phyloP scores from a whole-genome alignment of 208 protist genomes.

The Giardia muris region DNA sequence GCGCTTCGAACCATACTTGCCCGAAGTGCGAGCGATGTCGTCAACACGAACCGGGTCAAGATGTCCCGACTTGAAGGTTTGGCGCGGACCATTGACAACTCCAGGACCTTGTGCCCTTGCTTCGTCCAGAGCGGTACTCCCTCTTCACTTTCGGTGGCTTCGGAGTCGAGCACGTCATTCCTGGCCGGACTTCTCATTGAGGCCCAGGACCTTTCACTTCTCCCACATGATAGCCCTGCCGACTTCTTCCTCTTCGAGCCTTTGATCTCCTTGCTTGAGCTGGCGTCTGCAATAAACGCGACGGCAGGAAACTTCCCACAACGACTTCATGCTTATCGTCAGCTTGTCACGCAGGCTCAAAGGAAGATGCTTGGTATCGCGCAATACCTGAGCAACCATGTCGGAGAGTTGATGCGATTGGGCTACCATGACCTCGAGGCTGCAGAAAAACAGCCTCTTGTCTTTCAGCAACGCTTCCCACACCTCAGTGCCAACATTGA shows the following conservation, averaged over 20 bases:
- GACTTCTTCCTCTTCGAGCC: neutral
- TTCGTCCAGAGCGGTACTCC: no score
- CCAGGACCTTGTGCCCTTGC: no score
- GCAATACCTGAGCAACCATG: neutral
- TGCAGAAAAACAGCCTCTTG: neutral
- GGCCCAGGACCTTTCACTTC: no score
- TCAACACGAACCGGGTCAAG: no score
- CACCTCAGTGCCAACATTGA: neutral
- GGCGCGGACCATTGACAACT: no score
- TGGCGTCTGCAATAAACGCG: neutral
- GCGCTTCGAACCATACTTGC: no score
- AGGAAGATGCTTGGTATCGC: neutral
- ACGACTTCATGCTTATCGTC: neutral
- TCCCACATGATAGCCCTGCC: no score
- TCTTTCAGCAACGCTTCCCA: neutral
- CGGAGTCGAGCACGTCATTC: no score
- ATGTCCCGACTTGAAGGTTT: no score
- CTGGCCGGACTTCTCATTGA: no score
- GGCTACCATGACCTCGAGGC: neutral
- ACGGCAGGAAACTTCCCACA: neutral
- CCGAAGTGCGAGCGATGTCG: no score
- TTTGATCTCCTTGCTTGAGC: neutral
- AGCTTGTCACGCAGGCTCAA: neutral
- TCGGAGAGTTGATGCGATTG: neutral
- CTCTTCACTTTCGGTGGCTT: no score